Evolutionary conservation across 371 early-diverging fungal species (phyloP), one percentile per base, ranked within the genome.

Genomic region (Apophysomyces trapeziformis): DNA sequence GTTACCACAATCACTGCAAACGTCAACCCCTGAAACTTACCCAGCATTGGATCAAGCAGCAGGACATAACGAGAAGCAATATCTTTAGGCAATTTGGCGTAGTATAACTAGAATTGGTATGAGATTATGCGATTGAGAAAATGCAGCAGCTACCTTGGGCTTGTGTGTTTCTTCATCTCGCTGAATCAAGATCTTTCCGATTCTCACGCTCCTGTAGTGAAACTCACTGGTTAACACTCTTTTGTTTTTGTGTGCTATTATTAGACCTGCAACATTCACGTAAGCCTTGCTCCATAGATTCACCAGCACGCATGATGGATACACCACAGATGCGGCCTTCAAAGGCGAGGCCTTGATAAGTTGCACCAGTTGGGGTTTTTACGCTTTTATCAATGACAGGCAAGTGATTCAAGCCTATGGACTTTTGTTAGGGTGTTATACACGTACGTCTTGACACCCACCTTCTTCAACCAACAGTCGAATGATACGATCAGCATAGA

Each of bases 221-320:
- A 50, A 12, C 50, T n/a, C 21, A 11, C 16, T 56, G 38, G 1
- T 41, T 11, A 13, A 60, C 9, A 16, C 39, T 47, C 16, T 43
- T 38, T 35, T 16, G 38, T 21, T 38, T 43, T 59, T 14, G 13
- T 39, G 57, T 13, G 11, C 44, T 43, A 26, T 26, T 35, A 57
- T 64, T 62, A 39, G 58, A 88, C 77, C 90, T 83, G 85, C 95
- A 95, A 67, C 93, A 93, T 65, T 95, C 94, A 63, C 96, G 88
- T 56, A 95, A 83, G 21, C 96, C 97, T 74, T 95, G 93, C 73
- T 96, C 97, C 90, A 90, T 95, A 12, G 95, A 87, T 77, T 96
- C 96, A 74, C 97, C 97, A 44, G 96, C 97, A 26, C 97, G 85
- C 96, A 96, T 96, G 62, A 96, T 96, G 43, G 94, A 95, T 6